Evolutionary conservation across 805 yeast species (phyloP), one percentile per base, ranked within the genome.

Genomic region (Wickerhamomyces sydowiorum): DNA sequence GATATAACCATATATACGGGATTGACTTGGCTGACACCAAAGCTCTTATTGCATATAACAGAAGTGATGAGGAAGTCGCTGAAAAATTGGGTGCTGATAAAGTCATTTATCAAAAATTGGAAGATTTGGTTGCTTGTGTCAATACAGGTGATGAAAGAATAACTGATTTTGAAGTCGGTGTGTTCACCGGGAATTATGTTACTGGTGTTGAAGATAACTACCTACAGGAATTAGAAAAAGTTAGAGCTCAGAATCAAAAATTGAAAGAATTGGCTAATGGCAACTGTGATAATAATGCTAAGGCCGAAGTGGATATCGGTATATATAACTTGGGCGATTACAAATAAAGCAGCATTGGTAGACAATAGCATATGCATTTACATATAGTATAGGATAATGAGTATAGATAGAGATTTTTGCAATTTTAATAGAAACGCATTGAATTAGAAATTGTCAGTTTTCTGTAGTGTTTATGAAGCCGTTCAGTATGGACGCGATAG

Each of bases 1-100:
- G 99, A 64, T 80, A 72, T 66, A 93, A 93, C 67, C 99, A 93
- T 61, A 88, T 93, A 45, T 93, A 93, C 63, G 99, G 99, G 62
- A 93, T 93, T 51, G 99, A 93, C 68, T 75, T 93, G 47, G 98
- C 99, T 23, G 98, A 93, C 59, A 86, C 91, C 38, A 86, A 80
- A 63, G 96, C 96, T 10, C 72, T 93, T 28, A 96, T 93, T 36
- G 99, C 96, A 6, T 93, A 76, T 65, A 70, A 82, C 53, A 79
- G 84, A 54, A 68, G 80, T 8, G 91, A 82, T 48, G 78, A 77
- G 2, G 87, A 86, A 61, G 81, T 93, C 49, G 82, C 93, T 13
- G 55, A 72, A 38, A 86, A 72, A 7, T 77, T 93, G 47, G 95
- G 96, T 37, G 96, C 98, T 38, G 98, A 93, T 61, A 75, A 73